Conservation (phyloP, 106 monocot genomes). For the Allium cepa region DNA sequence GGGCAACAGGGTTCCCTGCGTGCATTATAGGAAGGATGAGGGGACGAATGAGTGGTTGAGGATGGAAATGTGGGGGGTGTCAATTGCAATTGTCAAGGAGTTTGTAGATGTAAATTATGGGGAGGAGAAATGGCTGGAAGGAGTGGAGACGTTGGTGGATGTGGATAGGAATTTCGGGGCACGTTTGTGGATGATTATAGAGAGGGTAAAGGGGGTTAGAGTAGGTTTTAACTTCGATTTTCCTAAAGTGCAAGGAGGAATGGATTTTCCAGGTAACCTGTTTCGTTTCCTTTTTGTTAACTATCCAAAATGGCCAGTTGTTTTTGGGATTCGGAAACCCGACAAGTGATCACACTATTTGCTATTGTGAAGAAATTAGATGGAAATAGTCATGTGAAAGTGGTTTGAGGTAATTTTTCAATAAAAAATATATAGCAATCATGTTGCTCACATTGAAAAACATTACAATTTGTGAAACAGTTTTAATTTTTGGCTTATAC, state of each 20-base stretch:
- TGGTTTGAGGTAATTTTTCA: too few species aligned
- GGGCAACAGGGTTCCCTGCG: constrained; percentile 56
- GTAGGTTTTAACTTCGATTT: constrained; percentile 71
- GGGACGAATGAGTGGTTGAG: constrained; percentile 60
- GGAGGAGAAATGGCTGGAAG: constrained; percentile 21
- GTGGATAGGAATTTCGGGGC: constrained; percentile 75
- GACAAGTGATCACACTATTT: too few species aligned
- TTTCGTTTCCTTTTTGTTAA: too few species aligned
- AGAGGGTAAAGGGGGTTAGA: constrained; percentile 12
- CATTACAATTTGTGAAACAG: too few species aligned
- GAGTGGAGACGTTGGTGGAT: constrained; percentile 54
- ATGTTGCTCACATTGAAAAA: too few species aligned
- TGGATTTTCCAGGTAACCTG: constrained; percentile 32
- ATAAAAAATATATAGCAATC: too few species aligned
- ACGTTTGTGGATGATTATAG: constrained; percentile 61
- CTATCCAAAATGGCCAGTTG: too few species aligned
- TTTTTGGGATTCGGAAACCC: too few species aligned
- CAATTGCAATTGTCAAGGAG: constrained; percentile 66
- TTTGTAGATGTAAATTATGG: constrained; percentile 36
- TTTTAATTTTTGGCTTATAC: too few species aligned
- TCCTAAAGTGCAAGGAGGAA: constrained; percentile 63
- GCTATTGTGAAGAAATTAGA: too few species aligned
- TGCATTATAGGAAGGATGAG: constrained; percentile 53
- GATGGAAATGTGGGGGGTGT: constrained; percentile 71
- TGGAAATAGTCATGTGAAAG: too few species aligned